Base-by-base conservation (phyloP, 345 rosid species). In the Brassica cretica region DNA sequence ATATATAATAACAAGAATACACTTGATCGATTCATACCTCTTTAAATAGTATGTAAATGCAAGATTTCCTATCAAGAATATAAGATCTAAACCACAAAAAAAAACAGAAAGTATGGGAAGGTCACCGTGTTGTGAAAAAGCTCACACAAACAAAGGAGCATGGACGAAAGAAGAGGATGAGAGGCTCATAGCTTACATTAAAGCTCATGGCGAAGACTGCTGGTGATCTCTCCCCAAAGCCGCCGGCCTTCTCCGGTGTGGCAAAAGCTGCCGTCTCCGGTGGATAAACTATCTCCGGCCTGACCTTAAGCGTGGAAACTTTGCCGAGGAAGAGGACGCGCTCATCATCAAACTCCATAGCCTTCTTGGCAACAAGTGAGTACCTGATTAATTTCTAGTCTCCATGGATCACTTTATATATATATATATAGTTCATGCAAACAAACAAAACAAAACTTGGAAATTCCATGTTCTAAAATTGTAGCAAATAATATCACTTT, bases 121-220 rank as follows among this genome's bases (percentile, higher is more conserved):
- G 32, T 87, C 93, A 2, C 98, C 98, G 41, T 89, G 94, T 72
- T 93, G 96, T 39, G 98, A 93, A 58, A 93, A 90, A 35, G 90
- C 91, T 10, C 98, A 93, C 73, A 90, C 94, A 58, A 90, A 93
- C 82, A 93, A 92, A 78, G 97, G 97, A 15, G 96, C 97, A 1
- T 92, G 97, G 97, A 90, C 92, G 39, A 92, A 90, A 77, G 97
- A 92, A 18, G 97, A 92, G 80, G 97, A 92, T 63, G 89, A 87
- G 62, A 91, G 92, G 68, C 93, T 92, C 62, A 71, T 89, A 67
- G 88, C 87, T 58, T 88, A 90, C 58, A 92, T 92, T 72, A 88
- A 91, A 32, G 37, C 59, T 49, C 91, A 92, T 16, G 97, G 97
- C 25, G 96, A 92, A 81, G 96, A 96, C 41, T 90, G 92, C 81